Evolutionary conservation across 371 early-diverging fungal species (phyloP), one percentile per base, ranked within the genome.

Genomic region (Synchytrium microbalum): DNA sequence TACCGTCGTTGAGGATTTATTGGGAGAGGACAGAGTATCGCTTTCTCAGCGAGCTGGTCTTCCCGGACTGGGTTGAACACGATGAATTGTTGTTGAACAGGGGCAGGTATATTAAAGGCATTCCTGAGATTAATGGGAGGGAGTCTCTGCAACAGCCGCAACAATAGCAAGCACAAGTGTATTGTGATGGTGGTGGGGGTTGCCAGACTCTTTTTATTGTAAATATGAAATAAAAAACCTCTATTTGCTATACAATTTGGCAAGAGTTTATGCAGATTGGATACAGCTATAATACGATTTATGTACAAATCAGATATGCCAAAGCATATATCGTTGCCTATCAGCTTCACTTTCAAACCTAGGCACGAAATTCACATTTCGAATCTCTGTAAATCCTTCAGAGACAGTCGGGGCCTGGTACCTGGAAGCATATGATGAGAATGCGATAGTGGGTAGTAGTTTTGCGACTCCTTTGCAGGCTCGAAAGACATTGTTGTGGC

Each of bases 401-500:
- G 66, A 30, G 14, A 65, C n/a, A 0, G 65, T 67, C 2, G 89
- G 88, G 57, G 70, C 74, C 64, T 80, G 76, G n/a, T 83, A 77
- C 27, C 70, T 70, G 0, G 75, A 72, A 31, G 72, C 75, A 64
- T 75, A 88, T 23, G 69, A 69, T 2, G 73, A 63, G 65, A 81
- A 88, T 1, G 78, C 91, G 62, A 90, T 79, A 8, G 68, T 71
- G 23, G 86, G 75, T 2, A 78, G n/a, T 3, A 30, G 3, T 29
- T 54, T 67, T 13, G 5, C 28, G 24, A 32, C 54, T 10, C 32
- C 58, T 32, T 5, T 25, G 19, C 71, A 66, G 5, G 80, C 82
- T 31, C 92, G 75, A 61, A 82, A 91, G 31, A 70, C 69, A 68
- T 92, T 88, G 73, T 92, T 91, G 75, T 95, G 96, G 19, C 72